phyloP scores from a whole-genome alignment of 1,139 yeast genomes.

The Hyphopichia buzzinii region DNA sequence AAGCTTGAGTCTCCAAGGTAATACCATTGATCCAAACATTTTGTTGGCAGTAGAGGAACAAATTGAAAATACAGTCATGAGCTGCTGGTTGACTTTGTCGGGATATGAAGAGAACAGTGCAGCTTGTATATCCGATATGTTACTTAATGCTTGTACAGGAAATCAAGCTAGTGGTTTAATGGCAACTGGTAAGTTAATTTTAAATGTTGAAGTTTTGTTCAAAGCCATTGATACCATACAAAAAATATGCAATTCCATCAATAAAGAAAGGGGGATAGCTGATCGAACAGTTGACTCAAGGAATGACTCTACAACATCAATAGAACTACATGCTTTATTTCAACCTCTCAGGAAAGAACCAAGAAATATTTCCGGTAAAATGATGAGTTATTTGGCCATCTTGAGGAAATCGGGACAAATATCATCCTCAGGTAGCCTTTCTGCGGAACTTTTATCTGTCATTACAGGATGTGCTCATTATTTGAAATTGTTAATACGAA shows the following conservation, averaged over 20 bases:
- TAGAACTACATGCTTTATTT: slow-evolving; percentile 16
- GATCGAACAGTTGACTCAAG: background rate
- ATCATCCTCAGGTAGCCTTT: slow-evolving; percentile 57
- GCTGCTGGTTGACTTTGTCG: slow-evolving; percentile 85
- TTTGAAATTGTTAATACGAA: slow-evolving; percentile 76
- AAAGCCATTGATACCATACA: slow-evolving; percentile 65
- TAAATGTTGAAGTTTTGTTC: slow-evolving; percentile 75
- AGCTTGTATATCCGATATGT: slow-evolving; percentile 87
- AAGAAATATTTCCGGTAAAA: slow-evolving; percentile 77
- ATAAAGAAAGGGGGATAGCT: background rate
- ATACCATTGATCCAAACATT: slow-evolving; percentile 39
- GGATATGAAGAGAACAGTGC: slow-evolving; percentile 94
- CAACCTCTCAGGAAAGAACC: slow-evolving; percentile 66
- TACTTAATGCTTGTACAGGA: slow-evolving; percentile 77
- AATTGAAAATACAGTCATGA: slow-evolving; percentile 67
- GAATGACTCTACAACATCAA: slow-evolving; percentile 4
- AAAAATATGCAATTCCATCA: slow-evolving; percentile 22
- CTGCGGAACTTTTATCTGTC: slow-evolving; percentile 63
- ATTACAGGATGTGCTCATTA: slow-evolving; percentile 95
- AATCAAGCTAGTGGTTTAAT: slow-evolving; percentile 68
- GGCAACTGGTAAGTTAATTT: slow-evolving; percentile 71
- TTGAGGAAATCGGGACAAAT: slow-evolving; percentile 54
- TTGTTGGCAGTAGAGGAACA: slow-evolving; percentile 59
- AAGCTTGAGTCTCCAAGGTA: slow-evolving; percentile 12
- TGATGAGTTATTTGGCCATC: slow-evolving; percentile 75